Evolutionary conservation across 495 filamentous ascomycete genomes (phyloP).

Genomic region (Trichoderma reesei): DNA sequence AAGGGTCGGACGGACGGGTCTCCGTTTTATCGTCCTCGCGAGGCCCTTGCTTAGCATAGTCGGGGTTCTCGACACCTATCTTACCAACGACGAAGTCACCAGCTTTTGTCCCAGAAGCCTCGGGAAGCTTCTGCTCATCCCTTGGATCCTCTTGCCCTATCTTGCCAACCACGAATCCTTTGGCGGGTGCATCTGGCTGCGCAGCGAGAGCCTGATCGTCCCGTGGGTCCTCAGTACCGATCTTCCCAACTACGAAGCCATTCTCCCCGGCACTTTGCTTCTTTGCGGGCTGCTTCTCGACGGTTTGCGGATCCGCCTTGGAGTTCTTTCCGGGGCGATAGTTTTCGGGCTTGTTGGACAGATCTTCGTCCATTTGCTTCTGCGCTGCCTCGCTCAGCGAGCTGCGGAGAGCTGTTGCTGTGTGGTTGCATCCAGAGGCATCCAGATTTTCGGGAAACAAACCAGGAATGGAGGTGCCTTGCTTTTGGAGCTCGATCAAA

Average conservation of each 20-base stretch:
- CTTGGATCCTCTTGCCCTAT: not conserved
- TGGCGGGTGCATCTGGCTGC: not conserved
- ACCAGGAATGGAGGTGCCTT: slow-evolving; percentile 62
- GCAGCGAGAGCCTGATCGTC: not conserved
- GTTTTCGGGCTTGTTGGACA: not conserved
- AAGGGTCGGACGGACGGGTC: not conserved
- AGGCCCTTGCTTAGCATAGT: not conserved
- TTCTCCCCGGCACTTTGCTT: not conserved
- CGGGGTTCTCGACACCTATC: not conserved
- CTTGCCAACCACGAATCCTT: not conserved
- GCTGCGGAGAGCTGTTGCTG: slow-evolving; percentile 15
- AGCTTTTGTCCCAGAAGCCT: not conserved
- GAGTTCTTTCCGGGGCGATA: not conserved
- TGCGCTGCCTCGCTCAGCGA: slow-evolving; percentile 14
- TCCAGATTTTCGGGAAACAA: slow-evolving; percentile 79
- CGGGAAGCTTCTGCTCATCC: not conserved
- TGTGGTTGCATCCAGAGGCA: slow-evolving; percentile 48
- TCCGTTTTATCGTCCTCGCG: not conserved
- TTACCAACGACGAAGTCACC: not conserved
- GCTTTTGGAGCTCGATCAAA: slow-evolving; percentile 63
- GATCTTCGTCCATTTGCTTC: slow-evolving; percentile 17
- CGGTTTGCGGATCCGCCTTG: not conserved
- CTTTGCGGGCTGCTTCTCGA: not conserved
- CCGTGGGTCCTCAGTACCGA: not conserved
- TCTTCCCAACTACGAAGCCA: slow-evolving; percentile 3